Evolutionary conservation across 1,284 basidiomycete genomes (phyloP), one percentile per base, ranked within the genome.

Genomic region (Ganoderma lucidum): DNA sequence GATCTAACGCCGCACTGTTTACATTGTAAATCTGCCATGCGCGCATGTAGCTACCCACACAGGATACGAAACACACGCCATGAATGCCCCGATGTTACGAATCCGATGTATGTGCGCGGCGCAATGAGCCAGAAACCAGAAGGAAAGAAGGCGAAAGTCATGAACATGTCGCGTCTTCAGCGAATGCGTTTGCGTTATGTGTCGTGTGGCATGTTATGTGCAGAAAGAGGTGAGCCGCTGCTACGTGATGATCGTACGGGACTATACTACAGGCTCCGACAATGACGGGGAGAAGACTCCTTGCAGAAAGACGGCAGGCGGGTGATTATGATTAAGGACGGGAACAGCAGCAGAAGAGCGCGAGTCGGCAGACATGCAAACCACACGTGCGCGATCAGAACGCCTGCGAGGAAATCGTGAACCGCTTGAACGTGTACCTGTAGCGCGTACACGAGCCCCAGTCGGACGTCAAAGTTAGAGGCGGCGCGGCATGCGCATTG

Each of bases 371-470:
- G 48, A 56, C 10, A 30, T 41, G 39, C 37, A 37, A 12, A n/a
- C 19, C n/a, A 32, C 23, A 44, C 3, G n/a, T n/a, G 17, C 12
- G 45, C 8, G 37, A 64, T 76, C 71, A 82, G 76, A 80, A 80
- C 30, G 77, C 79, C 8, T 77, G 75, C 51, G 80, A 81, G 44
- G 80, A 82, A 53, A 81, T 77, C 58, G 89, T 87, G 82, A 93
- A 93, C 35, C 93, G 88, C 79, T 93, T 94, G 88, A 94, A 94
- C 23, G 93, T 94, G 79, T 93, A 94, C 68, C 93, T 94, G 75
- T 61, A 56, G 67, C 66, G 23, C 62, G 63, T 14, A 14, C 32
- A 55, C 62, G 37, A 32, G 45, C 32, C 39, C 59, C 28, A 41
- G 62, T 64, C 44, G 56, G 23, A 41, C 63, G 69, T 68, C 64